Percentiles rank a stretch among this genome's conserved stretches.
These are phyloP conservation scores for Hyaloperonospora arabidopsidis DNA, from an alignment of 352 stramenopile species.

Conservation along the genomic window DNA sequence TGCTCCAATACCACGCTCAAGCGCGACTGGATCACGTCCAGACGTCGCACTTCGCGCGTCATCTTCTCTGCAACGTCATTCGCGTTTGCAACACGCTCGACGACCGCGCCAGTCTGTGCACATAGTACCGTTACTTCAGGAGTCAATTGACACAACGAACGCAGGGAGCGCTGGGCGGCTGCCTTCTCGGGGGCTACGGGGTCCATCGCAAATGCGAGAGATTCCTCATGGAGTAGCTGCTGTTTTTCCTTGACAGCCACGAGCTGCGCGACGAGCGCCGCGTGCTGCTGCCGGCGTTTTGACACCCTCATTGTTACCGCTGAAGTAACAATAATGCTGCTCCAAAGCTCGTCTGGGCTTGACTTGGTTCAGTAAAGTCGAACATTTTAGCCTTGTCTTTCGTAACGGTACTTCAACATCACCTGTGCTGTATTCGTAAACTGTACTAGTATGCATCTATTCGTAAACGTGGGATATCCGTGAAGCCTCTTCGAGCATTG, in stretches of 20 bases:
- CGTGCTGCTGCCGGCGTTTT: constrained; percentile 37
- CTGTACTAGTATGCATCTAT: too few species aligned
- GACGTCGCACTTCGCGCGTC: constrained; percentile 71
- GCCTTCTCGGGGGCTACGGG: constrained; percentile 42
- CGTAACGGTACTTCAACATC: too few species aligned
- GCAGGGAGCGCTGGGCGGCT: constrained; percentile 38
- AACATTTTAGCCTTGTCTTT: too few species aligned
- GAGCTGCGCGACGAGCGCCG: constrained; percentile 52
- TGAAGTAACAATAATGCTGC: not conserved
- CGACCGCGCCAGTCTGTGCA: constrained; percentile 69
- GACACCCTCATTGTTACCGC: constrained; percentile 16
- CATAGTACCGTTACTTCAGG: constrained; percentile 66
- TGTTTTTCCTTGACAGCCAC: constrained; percentile 41
- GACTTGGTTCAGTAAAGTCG: too few species aligned
- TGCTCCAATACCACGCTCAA: constrained; percentile 53
- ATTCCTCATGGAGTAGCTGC: constrained; percentile 26
- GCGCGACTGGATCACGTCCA: constrained; percentile 78
- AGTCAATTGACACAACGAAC: constrained; percentile 46
- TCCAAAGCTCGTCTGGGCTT: too few species aligned
- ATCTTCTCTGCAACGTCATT: constrained; percentile 88
- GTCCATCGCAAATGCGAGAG: constrained; percentile 34
- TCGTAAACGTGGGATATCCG: too few species aligned
- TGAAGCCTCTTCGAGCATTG: too few species aligned
- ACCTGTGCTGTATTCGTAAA: too few species aligned
- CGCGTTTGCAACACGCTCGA: constrained; percentile 75